Evolutionary conservation across 495 filamentous ascomycete genomes (phyloP), one percentile per base, ranked within the genome.

Genomic region (Filosporella fistucella): DNA sequence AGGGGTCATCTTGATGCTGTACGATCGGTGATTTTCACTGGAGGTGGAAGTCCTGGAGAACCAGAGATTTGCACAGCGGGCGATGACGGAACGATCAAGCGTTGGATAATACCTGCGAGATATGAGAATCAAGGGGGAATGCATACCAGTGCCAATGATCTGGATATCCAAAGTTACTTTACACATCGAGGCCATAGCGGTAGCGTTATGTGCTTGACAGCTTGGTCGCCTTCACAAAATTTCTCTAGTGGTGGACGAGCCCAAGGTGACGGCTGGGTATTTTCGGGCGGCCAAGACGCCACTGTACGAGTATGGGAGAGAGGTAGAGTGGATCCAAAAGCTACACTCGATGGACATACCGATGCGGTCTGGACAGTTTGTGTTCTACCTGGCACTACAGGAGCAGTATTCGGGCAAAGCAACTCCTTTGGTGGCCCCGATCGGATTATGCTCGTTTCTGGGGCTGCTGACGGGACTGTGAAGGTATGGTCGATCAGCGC

Each of bases 321-420:
- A 13, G 91, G 91, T 10, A 71, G 90, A 29, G 88, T 98, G 30
- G 94, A 96, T 62, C 89, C 91, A 5, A 96, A 97, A 63, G 91
- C 89, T 3, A 98, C 91, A 1, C 69, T 98, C 18, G 87, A 95
- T 50, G 91, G 89, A 4, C 93, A 98, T 58, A 95, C 85, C 1
- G 93, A 97, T 66, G 88, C 89, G 5, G 88, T 98, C 3, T 98
- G 93, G 93, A 84, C 88, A 7, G 81, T 98, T 18, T 96, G 90
- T 53, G 87, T 97, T 6, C 77, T 98, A 8, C 93, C 94, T n/a
- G 81, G 86, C 1, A 86, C 90, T 1, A 76, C 84, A 16, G 86
- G 81, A 7, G 74, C 82, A 26, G 72, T 94, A 13, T 91, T 93
- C 56, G 88, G 89, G 21, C 77, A 76, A 35, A 72, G 74, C 38